Conservation (phyloP, 768 basidiomycete species). For the Filobasidium wieringae region DNA sequence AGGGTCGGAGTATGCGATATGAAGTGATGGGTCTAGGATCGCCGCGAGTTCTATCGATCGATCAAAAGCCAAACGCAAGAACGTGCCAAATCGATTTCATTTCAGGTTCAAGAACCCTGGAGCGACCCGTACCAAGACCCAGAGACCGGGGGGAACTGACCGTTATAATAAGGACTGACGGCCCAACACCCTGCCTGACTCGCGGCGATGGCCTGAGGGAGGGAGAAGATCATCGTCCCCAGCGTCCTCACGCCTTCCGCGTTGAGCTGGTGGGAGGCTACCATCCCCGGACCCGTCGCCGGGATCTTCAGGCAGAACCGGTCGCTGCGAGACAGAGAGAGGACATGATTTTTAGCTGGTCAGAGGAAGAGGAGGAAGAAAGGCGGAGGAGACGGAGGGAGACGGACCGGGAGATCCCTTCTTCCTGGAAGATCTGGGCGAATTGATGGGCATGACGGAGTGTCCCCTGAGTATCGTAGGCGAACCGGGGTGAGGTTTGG, state of each 20-base stretch:
- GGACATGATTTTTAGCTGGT: no score
- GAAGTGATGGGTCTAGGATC: not conserved
- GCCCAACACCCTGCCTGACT: slow-evolving; percentile 48
- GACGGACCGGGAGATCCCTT: not conserved
- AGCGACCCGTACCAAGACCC: no score
- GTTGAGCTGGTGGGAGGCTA: slow-evolving; percentile 46
- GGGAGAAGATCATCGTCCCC: slow-evolving; percentile 48
- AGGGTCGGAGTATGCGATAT: not conserved
- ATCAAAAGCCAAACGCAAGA: not conserved
- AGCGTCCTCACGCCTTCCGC: slow-evolving; percentile 47
- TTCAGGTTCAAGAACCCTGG: no score
- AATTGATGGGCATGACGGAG: slow-evolving; percentile 23
- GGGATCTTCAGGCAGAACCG: slow-evolving; percentile 53
- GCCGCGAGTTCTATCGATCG: not conserved
- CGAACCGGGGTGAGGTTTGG: slow-evolving; percentile 23
- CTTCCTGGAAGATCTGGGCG: slow-evolving; percentile 6
- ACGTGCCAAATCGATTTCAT: no score
- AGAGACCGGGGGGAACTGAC: slow-evolving; percentile 7
- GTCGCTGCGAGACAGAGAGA: slow-evolving; percentile 23
- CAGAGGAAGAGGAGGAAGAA: no score
- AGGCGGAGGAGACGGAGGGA: no score
- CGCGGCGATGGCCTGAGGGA: slow-evolving; percentile 50
- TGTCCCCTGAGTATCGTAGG: slow-evolving; percentile 23
- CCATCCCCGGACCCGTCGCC: slow-evolving; percentile 46
- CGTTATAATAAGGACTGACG: slow-evolving; percentile 51